Conservation (phyloP, 768 basidiomycete species). For the Kwoniella dejecticola region DNA sequence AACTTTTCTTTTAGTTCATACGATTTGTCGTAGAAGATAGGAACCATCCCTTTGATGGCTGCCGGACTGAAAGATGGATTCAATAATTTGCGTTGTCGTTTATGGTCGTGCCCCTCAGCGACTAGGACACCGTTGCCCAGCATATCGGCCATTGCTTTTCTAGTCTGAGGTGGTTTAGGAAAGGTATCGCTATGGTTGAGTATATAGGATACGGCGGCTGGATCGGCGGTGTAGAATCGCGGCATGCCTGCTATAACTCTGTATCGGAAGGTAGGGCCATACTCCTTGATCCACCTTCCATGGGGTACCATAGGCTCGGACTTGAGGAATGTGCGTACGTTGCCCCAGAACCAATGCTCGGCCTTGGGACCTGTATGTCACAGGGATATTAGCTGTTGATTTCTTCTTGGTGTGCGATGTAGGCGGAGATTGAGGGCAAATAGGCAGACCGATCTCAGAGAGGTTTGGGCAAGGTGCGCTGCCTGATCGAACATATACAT, state of each 20-base stretch:
- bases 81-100: slow-evolving; percentile 67
- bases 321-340: slow-evolving; percentile 29
- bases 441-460: too few relatives aligned
- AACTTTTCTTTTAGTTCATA: slow-evolving; percentile 57
- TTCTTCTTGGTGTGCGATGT: too few relatives aligned
- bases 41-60: slow-evolving; percentile 63
- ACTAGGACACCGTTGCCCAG: slow-evolving; percentile 67
- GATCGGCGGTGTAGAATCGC: slow-evolving; percentile 79
- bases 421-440: too few relatives aligned
- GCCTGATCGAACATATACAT: too few relatives aligned
- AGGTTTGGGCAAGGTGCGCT: too few relatives aligned
- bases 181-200: slow-evolving; percentile 66
- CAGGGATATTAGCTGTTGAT: not conserved
- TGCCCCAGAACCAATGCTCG: slow-evolving; percentile 34
- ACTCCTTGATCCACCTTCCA: slow-evolving; percentile 37
- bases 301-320: slow-evolving; percentile 34
- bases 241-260: slow-evolving; percentile 56
- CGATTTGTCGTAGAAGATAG: slow-evolving; percentile 67
- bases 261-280: slow-evolving; percentile 46
- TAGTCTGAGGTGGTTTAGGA: slow-evolving; percentile 81
- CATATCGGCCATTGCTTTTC: slow-evolving; percentile 70
- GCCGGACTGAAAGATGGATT: slow-evolving; percentile 55
- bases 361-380: slow-evolving; percentile 27
- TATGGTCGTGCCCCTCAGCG: slow-evolving; percentile 65
- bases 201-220: slow-evolving; percentile 71